Evolutionary conservation across 805 yeast genomes (phyloP), one percentile per base, ranked within the genome.

Genomic region (Candida michaelii): DNA sequence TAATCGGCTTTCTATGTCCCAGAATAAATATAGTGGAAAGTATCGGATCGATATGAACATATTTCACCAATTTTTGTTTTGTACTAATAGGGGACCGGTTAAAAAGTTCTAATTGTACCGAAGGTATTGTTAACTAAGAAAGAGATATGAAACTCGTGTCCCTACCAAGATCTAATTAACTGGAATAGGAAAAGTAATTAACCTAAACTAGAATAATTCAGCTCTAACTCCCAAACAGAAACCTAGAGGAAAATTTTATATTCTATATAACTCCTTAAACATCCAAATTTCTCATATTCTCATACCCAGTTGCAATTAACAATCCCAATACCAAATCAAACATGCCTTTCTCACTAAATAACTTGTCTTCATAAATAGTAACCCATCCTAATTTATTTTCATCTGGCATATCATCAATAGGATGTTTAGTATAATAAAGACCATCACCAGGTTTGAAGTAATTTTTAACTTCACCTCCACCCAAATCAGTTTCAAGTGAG

Each of bases 351-450:
- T 47, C 56, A 17, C 49, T 40, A 48, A 65, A 58, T 5, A 62
- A 21, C 4, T 44, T 45, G 15, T 76, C 76, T 17, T 81, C 83
- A 50, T 74, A 80, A 1, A 82, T 62, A 0, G 86, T 80, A 2
- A 82, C 58, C 87, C 87, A 82, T 0, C 87, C 87, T 25, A 80
- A 49, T 51, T 80, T 82, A 42, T 65, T 71, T 36, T 76, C 79
- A 54, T 76, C 78, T 0, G 86, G 85, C 3, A 75, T 65, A 56
- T 82, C 87, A 56, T 82, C 87, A 11, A 64, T 64, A 0, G 85
- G 81, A 40, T 69, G 67, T 8, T 37, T 45, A 46, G 65, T 63
- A 38, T 60, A 65, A 25, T 65, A 59, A 4, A 80, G 61, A 2
- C 86, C 86, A 58, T 81, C 86, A n/a, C 79, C 78, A 0, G 80